These are phyloP conservation scores for Gracilaria domingensis DNA, from an alignment of 23 red algal genomes.

Conservation along the genomic window DNA sequence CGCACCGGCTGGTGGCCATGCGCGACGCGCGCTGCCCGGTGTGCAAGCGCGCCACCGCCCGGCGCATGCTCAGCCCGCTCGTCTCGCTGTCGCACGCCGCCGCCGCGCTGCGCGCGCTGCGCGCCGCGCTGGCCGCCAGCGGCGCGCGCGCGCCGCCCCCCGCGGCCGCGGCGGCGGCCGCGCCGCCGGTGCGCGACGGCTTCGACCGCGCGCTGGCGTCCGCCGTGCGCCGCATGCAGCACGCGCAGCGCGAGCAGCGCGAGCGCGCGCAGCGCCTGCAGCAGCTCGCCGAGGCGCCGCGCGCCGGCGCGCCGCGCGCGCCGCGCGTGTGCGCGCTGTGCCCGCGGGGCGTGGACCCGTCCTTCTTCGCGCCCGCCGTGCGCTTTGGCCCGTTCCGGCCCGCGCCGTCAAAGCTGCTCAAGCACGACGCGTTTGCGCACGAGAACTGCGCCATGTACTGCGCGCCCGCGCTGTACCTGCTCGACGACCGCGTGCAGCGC, in stretches of 20 bases:
- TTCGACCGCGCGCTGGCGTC: constrained; percentile 12
- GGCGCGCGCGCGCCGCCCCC: background rate
- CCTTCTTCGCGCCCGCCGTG: background rate
- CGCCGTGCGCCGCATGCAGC: background rate
- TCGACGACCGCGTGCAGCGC: constrained; percentile 1
- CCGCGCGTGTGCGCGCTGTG: constrained; percentile 29
- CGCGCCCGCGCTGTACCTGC: constrained; percentile 14
- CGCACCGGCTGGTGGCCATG: constrained; percentile 38
- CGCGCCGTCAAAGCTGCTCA: background rate
- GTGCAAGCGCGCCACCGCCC: constrained; percentile 50
- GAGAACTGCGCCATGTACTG: constrained; percentile 46
- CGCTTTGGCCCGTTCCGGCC: constrained; percentile 29
- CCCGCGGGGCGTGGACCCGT: constrained; percentile 37
- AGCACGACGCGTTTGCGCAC: constrained; percentile 15
- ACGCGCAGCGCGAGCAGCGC: background rate
- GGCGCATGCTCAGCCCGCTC: constrained; percentile 47
- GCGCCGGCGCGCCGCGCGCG: background rate
- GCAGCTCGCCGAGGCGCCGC: background rate
- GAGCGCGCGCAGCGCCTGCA: background rate
- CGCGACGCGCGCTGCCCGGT: constrained; percentile 27
- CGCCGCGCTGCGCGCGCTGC: constrained; percentile 1
- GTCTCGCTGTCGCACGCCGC: constrained; percentile 12
- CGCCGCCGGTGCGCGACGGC: constrained; percentile 16
- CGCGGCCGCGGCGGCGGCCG: background rate
- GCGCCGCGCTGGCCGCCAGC: background rate